Conservation (phyloP, 2,329 filamentous ascomycete genomes). For the Aspergillaceae sp. region DNA sequence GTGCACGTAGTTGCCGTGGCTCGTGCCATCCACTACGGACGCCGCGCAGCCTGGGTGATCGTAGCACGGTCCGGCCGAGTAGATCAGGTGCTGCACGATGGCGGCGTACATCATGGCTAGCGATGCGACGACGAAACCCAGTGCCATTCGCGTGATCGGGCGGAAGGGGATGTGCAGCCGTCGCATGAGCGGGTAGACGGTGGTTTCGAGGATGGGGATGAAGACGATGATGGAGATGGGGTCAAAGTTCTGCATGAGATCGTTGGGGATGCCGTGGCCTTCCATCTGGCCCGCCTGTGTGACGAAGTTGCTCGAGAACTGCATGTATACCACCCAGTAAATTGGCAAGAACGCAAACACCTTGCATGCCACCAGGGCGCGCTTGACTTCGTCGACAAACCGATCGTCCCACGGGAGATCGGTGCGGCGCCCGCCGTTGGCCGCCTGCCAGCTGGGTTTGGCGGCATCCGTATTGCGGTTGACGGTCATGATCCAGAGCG, state of each 20-base stretch:
- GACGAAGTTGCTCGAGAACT: constrained; percentile 59
- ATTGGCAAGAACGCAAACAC: constrained; percentile 64
- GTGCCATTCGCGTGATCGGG: constrained; percentile 66
- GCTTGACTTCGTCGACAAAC: constrained; percentile 65
- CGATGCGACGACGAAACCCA: constrained; percentile 59
- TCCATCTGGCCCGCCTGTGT: constrained; percentile 56
- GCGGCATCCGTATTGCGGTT: constrained; percentile 51
- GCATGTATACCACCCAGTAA: constrained; percentile 61
- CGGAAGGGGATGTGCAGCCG: constrained; percentile 57
- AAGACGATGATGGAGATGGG: constrained; percentile 67
- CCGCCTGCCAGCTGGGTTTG: constrained; percentile 57
- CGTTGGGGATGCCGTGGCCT: constrained; percentile 65
- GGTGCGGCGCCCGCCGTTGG: constrained; percentile 36
- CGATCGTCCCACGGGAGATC: constrained; percentile 55
- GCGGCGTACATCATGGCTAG: constrained; percentile 55
- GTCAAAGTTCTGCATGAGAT: constrained; percentile 67
- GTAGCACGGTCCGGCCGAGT: constrained; percentile 46
- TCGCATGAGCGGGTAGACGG: constrained; percentile 61
- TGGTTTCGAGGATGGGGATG: constrained; percentile 61
- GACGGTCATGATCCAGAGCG: constrained; percentile 47
- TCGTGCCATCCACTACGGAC: constrained; percentile 23
- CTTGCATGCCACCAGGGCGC: constrained; percentile 57
- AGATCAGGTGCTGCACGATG: constrained; percentile 50
- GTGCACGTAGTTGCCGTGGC: constrained; percentile 34
- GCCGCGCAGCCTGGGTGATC: constrained; percentile 27